phyloP scores from a whole-genome alignment of 2,329 filamentous ascomycete species.

The Phialophora tarda region DNA sequence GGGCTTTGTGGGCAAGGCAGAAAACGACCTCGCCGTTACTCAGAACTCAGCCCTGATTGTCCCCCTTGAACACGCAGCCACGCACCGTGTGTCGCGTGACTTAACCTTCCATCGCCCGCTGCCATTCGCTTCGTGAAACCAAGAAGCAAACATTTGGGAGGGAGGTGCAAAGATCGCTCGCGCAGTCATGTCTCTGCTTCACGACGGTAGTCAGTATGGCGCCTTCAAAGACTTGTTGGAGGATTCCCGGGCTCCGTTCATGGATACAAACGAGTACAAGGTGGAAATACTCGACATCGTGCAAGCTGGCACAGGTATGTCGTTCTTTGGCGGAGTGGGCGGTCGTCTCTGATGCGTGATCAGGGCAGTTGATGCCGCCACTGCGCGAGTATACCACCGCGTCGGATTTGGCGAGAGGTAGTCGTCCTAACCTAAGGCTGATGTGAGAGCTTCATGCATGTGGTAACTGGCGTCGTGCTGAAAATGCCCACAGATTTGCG shows the following conservation, averaged over 20 bases:
- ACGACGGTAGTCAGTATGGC: constrained; percentile 14
- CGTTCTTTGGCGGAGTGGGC: too few relatives aligned
- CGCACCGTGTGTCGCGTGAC: neutral
- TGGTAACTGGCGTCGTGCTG: neutral
- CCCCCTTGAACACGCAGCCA: neutral
- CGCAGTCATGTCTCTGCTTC: constrained; percentile 11
- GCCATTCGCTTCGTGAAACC: neutral
- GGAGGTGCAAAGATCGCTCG: neutral
- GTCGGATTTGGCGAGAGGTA: neutral
- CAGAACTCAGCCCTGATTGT: neutral
- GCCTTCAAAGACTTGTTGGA: constrained; percentile 19
- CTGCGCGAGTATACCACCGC: constrained; percentile 4
- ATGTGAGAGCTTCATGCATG: constrained; percentile 1
- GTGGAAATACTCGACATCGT: constrained; percentile 12
- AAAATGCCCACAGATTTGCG: constrained; percentile 14
- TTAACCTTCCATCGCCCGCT: neutral
- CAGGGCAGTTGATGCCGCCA: constrained; percentile 5
- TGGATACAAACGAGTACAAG: constrained; percentile 10
- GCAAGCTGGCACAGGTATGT: constrained; percentile 7
- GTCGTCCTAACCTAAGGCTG: constrained; percentile 1
- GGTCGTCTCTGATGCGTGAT: neutral
- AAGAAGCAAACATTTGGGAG: neutral
- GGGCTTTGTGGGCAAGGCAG: neutral
- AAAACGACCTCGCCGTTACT: neutral
- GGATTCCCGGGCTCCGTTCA: constrained; percentile 7